Conservation (phyloP, 257 asterid genomes). For the Solanum medicagineum region DNA sequence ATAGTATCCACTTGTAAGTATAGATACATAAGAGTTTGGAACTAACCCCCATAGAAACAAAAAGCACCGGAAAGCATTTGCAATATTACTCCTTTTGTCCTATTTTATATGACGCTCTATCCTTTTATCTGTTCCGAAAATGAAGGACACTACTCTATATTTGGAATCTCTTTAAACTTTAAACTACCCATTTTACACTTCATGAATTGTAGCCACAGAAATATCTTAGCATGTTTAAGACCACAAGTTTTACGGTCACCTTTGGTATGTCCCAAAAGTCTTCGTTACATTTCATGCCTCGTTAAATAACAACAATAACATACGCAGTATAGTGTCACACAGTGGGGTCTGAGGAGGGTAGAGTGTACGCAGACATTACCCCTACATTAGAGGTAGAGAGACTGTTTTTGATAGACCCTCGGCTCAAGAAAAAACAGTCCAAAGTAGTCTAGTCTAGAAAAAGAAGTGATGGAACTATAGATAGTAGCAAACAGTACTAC, state of each 20-base stretch:
- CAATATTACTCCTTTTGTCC: background rate
- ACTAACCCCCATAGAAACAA: background rate
- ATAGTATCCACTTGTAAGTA: background rate
- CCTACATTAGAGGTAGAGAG: background rate
- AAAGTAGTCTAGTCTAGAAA: background rate
- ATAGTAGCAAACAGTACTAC: background rate
- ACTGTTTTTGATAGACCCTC: background rate
- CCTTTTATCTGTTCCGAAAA: background rate
- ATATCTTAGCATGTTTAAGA: background rate
- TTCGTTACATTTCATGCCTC: background rate
- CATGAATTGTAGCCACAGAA: background rate
- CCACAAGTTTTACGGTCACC: background rate
- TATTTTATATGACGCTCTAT: background rate
- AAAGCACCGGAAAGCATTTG: background rate
- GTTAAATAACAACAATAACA: background rate
- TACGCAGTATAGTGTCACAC: too few relatives aligned
- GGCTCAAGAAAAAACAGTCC: background rate
- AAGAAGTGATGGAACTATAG: background rate
- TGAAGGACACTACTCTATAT: background rate
- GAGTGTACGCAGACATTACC: background rate
- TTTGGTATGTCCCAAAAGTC: background rate
- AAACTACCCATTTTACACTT: background rate
- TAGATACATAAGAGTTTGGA: background rate
- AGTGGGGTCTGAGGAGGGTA: background rate
- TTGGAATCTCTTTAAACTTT: background rate